Base-by-base conservation (phyloP, 345 rosid genomes). In the Nasturtium officinale region DNA sequence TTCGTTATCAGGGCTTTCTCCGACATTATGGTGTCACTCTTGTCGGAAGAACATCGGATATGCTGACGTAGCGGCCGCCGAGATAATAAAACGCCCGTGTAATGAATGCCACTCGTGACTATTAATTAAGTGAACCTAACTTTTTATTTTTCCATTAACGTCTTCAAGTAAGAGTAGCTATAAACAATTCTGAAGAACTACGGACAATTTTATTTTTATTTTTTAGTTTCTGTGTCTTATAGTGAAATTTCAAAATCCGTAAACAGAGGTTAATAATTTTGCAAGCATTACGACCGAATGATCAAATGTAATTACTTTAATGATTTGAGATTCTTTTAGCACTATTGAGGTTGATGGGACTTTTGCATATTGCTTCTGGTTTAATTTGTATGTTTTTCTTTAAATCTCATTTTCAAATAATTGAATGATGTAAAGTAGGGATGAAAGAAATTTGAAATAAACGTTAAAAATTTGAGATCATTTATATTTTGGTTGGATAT, bases 1-100 rank as follows among this genome's bases (percentile, higher is more conserved):
- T 86, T 79, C 65, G 83, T 94, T 47, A 79, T 88, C 33, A 81
- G 84, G 7, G 98, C 98, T 25, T 94, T 94, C 47, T 82, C 96
- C 55, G 97, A 89, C 77, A 87, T 89, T 67, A 76, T 94, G 5
- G 86, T 87, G 28, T 83, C 83, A 69, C 87, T 94, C 33, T 86
- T 82, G 32, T 77, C 68, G 0, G 57, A 77, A 29, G 76, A 70
- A 47, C 53, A 46, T 4, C 71, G 45, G 0, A 32, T 52, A 5
- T 67, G 74, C 45, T 52, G 57, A 75, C 56, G 74, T 45, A 16
- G 15, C 2, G 11, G 7, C 33, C 35, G 48, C 5, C 64, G 61
- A 47, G 6, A 7, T 20, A 8, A 26, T 38, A 11, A 37, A 20
- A 42, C 4, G 4, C 11, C 47, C 40, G 32, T 65, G 60, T 58